Evolutionary conservation across 768 basidiomycete genomes (phyloP).

Genomic region (Austroboletus eburneus): DNA sequence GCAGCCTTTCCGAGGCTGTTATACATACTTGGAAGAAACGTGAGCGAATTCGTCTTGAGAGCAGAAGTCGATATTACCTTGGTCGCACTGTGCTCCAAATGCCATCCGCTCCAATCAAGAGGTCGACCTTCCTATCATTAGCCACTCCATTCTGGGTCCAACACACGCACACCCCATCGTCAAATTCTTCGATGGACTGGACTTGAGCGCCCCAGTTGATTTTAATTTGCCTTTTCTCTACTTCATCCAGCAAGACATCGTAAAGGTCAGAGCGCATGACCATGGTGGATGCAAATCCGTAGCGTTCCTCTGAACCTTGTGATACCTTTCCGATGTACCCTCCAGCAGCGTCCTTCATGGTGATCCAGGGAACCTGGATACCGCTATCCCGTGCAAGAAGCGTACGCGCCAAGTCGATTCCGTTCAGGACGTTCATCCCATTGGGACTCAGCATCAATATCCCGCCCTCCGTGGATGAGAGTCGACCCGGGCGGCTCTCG

Average conservation of each 20-base stretch:
- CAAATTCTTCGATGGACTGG: conserved; percentile 19
- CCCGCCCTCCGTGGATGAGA: conserved; percentile 18
- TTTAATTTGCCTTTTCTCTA: conserved; percentile 16
- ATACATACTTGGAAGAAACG: conserved; percentile 18
- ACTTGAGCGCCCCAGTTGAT: conserved; percentile 24
- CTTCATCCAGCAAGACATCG: conserved; percentile 29
- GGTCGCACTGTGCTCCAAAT: conserved; percentile 29
- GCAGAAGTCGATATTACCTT: conserved; percentile 9
- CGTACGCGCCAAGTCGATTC: conserved; percentile 21
- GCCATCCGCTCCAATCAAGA: conserved; percentile 29
- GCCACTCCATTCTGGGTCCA: conserved; percentile 19
- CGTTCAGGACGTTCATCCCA: conserved; percentile 26
- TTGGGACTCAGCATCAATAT: conserved; percentile 29
- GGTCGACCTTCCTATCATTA: conserved; percentile 27
- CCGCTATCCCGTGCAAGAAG: conserved; percentile 23
- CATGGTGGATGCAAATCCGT: conserved; percentile 25
- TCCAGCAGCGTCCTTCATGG: conserved; percentile 21
- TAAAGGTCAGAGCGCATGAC: conserved; percentile 29
- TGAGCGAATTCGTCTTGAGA: conserved; percentile 2
- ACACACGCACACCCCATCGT: conserved; percentile 24
- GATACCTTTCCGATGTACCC: conserved; percentile 20
- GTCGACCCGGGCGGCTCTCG: conserved; percentile 19
- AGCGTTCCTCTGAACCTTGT: conserved; percentile 25
- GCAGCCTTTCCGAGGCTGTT: conserved; percentile 12
- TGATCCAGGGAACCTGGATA: conserved; percentile 16